Evolutionary conservation across 192 early-diverging fungal species (phyloP).

Genomic region (Piromyces finnis): DNA sequence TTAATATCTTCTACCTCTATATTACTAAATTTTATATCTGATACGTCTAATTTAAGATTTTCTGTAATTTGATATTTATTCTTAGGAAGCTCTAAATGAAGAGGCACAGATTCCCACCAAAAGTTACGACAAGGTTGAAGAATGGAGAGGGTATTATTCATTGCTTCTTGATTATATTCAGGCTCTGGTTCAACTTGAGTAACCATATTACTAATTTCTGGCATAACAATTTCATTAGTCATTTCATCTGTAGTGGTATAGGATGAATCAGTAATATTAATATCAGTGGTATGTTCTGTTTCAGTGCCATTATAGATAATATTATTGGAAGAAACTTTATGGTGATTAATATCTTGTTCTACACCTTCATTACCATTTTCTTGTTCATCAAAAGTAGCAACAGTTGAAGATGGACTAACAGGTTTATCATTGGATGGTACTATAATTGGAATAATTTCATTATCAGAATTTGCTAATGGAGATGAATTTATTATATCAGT

Average conservation of each 20-base stretch:
- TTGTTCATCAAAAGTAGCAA: neutral
- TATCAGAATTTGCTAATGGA: neutral
- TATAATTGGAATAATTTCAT: neutral
- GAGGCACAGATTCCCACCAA: neutral
- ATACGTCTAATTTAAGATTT: neutral
- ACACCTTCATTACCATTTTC: neutral
- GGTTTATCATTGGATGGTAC: neutral
- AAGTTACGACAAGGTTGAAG: neutral
- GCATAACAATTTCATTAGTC: neutral
- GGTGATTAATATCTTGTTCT: neutral
- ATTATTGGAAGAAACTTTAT: neutral
- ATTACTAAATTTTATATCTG: neutral
- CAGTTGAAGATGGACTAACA: neutral
- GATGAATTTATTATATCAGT: neutral
- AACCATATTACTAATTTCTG: neutral
- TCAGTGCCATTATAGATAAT: neutral
- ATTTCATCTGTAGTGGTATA: neutral
- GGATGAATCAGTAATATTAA: neutral
- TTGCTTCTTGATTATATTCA: neutral
- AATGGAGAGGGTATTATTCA: neutral
- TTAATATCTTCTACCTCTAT: neutral
- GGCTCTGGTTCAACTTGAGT: neutral
- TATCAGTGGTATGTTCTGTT: neutral
- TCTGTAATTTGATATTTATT: neutral
- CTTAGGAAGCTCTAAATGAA: neutral